Evolutionary conservation across 2,329 filamentous ascomycete species (phyloP).

Genomic region (Alternaria sp.): DNA sequence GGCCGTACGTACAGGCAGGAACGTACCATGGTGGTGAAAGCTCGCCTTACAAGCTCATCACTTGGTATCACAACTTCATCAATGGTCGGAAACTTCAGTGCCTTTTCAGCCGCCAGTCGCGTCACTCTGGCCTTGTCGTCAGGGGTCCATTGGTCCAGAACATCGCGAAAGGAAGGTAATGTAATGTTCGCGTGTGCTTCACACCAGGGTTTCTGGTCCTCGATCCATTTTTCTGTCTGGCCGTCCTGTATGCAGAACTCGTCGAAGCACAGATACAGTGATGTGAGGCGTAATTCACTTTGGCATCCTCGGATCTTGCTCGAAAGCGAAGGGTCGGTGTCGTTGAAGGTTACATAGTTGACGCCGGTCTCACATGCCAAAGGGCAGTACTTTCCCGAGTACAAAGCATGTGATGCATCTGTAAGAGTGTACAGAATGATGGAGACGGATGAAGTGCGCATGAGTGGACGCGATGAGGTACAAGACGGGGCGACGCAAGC

Average conservation of each 20-base stretch:
- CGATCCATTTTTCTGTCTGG: constrained; percentile 24
- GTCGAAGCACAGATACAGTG: constrained; percentile 39
- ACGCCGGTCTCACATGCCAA: constrained; percentile 37
- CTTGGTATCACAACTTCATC: constrained; percentile 32
- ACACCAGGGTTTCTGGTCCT: constrained; percentile 28
- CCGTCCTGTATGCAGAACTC: constrained; percentile 31
- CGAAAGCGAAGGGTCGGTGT: constrained; percentile 34
- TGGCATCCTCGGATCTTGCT: constrained; percentile 37
- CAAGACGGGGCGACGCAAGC: constrained; percentile 7
- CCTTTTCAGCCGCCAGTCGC: constrained; percentile 28
- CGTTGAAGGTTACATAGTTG: constrained; percentile 42
- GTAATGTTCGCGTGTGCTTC: constrained; percentile 25
- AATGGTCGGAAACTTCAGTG: constrained; percentile 21
- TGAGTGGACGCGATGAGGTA: constrained; percentile 18
- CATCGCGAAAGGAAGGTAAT: constrained; percentile 33
- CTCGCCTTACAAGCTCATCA: constrained; percentile 29
- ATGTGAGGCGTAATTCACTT: constrained; percentile 32
- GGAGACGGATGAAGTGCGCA: constrained; percentile 22
- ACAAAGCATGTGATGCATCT: constrained; percentile 19
- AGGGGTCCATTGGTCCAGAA: constrained; percentile 31
- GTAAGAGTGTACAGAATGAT: constrained; percentile 5
- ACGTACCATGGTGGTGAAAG: constrained; percentile 40
- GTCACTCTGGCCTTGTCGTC: constrained; percentile 23
- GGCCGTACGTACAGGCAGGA: not conserved
- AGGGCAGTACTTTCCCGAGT: constrained; percentile 37